A percentile compares a stretch with the other conserved stretches of the same genome.
Evolutionary conservation across 306 rosid species (phyloP).

Genomic region (Erythrophleum fordii): DNA sequence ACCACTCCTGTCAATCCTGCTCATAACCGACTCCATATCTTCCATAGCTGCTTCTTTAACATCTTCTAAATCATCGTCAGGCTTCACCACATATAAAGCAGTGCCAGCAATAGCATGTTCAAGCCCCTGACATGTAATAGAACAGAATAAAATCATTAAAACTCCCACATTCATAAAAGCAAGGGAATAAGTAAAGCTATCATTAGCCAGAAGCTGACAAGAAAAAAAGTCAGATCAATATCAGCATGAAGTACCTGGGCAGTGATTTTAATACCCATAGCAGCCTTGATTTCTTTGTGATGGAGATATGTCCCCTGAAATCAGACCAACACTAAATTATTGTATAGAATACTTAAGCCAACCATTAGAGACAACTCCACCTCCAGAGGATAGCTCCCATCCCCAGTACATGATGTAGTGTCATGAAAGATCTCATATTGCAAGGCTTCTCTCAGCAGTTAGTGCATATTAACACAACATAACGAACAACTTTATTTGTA

Average conservation of each 20-base stretch:
- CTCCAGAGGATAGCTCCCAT: conserved; percentile 13
- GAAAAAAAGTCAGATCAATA: conserved; percentile 28
- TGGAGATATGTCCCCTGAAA: conserved; percentile 92
- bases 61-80: conserved; percentile 83
- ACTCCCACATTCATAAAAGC: conserved; percentile 11
- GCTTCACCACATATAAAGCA: conserved; percentile 81
- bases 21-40: conserved; percentile 82
- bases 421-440: neutral
- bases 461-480: conserved; percentile 3
- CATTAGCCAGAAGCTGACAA: conserved; percentile 18
- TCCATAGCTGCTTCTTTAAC: conserved; percentile 79
- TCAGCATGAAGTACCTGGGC: conserved; percentile 74
- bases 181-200: conserved; percentile 1
- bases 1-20: conserved; percentile 88
- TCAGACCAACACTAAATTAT: conserved; percentile 33
- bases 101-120: conserved; percentile 98
- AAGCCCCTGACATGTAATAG: conserved; percentile 68
- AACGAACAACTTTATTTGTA: conserved; percentile 1
- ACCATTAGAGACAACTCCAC: neutral
- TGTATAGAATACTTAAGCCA: conserved; percentile 7
- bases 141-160: conserved; percentile 18
- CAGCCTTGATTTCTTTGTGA: conserved; percentile 97
- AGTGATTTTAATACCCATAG: conserved; percentile 94
- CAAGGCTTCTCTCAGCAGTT: neutral
- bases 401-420: neutral